Conservation (phyloP, 2,329 filamentous ascomycete species). For the Colletotrichum sp. region DNA sequence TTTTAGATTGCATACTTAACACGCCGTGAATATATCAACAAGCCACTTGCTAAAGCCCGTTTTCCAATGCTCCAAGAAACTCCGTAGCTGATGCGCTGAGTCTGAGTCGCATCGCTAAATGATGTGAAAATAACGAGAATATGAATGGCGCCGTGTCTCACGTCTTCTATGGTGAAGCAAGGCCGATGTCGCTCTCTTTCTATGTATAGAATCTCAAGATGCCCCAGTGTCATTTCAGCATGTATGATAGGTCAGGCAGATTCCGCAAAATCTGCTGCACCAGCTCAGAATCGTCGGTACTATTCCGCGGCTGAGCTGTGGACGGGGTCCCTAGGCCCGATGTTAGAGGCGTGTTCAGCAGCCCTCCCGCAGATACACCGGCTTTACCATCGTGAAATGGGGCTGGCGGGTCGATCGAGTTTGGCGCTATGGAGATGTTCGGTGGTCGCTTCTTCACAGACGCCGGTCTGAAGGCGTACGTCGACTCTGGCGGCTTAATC, state of each 20-base stretch:
- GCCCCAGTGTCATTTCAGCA: conserved; percentile 38
- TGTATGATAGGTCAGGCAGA: conserved; percentile 51
- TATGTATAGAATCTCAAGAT: neutral
- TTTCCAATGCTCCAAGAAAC: neutral
- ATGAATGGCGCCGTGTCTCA: neutral
- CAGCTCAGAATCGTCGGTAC: conserved; percentile 33
- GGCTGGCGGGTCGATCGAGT: neutral
- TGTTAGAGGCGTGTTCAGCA: neutral
- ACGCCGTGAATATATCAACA: neutral
- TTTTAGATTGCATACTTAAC: neutral
- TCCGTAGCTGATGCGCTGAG: neutral
- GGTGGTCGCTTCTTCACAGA: conserved; percentile 4
- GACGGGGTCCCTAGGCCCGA: neutral
- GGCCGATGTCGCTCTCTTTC: neutral
- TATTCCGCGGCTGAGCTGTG: neutral
- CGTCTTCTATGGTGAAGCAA: neutral
- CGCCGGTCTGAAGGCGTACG: neutral
- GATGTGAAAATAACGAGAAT: neutral
- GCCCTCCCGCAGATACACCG: neutral
- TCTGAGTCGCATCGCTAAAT: neutral
- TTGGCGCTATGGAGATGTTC: neutral
- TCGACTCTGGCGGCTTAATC: neutral
- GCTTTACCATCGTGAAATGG: neutral
- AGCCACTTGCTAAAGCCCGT: neutral
- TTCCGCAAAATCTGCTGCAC: conserved; percentile 38